A percentile compares a stretch with the other conserved stretches of the same genome.
Conservation (phyloP, 2,329 filamentous ascomycete genomes). For the Penicillium glabrum region DNA sequence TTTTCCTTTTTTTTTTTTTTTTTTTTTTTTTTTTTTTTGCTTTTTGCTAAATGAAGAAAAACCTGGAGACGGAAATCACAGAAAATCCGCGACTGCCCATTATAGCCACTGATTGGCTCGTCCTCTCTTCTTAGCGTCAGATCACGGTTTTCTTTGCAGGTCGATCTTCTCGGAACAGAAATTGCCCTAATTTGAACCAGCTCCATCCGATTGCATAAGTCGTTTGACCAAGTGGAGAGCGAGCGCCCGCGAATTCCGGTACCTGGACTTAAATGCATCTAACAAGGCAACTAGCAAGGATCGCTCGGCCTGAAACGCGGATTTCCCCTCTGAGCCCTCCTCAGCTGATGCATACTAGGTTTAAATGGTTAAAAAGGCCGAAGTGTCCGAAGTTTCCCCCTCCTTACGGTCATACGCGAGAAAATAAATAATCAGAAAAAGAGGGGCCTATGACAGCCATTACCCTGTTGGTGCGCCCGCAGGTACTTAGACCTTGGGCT, state of each 20-base stretch:
- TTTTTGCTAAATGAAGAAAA: neutral
- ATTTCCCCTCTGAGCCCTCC: constrained; percentile 10
- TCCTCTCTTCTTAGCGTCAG: constrained; percentile 2
- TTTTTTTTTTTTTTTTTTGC: neutral
- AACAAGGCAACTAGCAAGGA: constrained; percentile 20
- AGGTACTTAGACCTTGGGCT: constrained; percentile 16
- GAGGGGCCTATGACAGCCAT: constrained; percentile 1
- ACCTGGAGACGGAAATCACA: neutral
- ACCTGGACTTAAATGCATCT: constrained; percentile 9
- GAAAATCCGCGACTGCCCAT: neutral
- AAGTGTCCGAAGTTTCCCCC: neutral
- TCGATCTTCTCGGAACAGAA: constrained; percentile 8
- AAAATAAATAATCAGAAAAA: neutral
- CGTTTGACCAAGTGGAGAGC: constrained; percentile 6
- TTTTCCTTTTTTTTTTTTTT: neutral
- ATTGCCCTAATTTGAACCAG: constrained; percentile 8
- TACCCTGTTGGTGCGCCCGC: constrained; percentile 22
- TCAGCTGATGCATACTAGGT: constrained; percentile 19
- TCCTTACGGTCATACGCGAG: constrained; percentile 5
- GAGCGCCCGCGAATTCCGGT: constrained; percentile 8
- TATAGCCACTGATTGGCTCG: neutral
- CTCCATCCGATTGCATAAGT: constrained; percentile 15
- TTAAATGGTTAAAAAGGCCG: constrained; percentile 9
- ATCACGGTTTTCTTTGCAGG: constrained; percentile 8
- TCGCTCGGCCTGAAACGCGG: constrained; percentile 12